Base-by-base conservation (phyloP, 2,329 filamentous ascomycete species). In the Paraconiothyrium brasiliense region DNA sequence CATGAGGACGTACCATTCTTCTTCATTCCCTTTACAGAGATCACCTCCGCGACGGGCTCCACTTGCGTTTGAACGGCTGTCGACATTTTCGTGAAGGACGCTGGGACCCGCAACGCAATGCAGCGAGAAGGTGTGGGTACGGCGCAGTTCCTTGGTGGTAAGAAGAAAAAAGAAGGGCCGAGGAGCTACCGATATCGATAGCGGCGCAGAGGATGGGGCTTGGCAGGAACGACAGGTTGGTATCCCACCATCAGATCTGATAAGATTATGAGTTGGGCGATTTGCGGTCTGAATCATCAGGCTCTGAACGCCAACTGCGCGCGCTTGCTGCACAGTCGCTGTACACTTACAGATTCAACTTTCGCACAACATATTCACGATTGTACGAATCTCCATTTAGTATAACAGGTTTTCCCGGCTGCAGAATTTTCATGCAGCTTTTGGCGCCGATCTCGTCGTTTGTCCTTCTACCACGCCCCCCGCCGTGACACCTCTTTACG, bases 1-100 rank as follows among this genome's bases (percentile, higher is more conserved):
- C 39, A 44, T 30, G 22, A 39, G 11, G 22, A 71, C 81, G 66
- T 83, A 94, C 92, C 92, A 83, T 97, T 97, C 79, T 90, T 91
- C 71, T 92, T 91, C 86, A 95, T 90, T 66, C 92, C 79, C 81
- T 82, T 59, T 74, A 76, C 69, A 72, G 76, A 55, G 68, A 66
- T 65, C 59, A 77, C 62, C 61, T 80, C 72, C 58, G 77, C 76
- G 10, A 79, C 70, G 34, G 75, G 75, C 50, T 75, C 74, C 34
- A 83, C 84, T 84, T 88, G 54, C 27, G 61, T 67, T 62, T 64
- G 63, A 30, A 67, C 63, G 46, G 67, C 54, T 60, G 71, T 67
- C 54, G 74, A 76, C 71, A 78, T 78, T 48, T 60, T 69, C 51
- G 64, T 57, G 47, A 59, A 64, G 65, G 56, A 61, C 43, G 62